Conservation (phyloP, 805 yeast genomes). For the Yarrowia sp. region DNA sequence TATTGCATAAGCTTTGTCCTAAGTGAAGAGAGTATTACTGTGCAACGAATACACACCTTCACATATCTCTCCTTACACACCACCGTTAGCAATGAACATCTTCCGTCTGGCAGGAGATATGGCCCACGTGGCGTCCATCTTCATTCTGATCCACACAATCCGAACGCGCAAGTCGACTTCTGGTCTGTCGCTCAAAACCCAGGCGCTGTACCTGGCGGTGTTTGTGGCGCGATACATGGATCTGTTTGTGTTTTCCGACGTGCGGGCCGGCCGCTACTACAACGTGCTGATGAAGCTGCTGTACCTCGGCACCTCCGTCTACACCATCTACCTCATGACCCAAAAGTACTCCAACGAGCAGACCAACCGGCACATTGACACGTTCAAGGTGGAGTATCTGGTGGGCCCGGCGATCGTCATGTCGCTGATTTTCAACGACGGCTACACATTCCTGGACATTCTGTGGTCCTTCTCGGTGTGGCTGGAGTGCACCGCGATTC, state of each 20-base stretch:
- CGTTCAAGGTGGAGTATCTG: conserved; percentile 76
- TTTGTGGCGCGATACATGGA: conserved; percentile 77
- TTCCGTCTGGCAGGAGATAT: conserved; percentile 64
- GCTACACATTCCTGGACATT: conserved; percentile 62
- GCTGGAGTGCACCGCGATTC: conserved; percentile 89
- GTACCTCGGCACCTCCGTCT: conserved; percentile 75
- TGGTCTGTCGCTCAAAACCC: conserved; percentile 91
- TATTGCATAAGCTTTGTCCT: conserved; percentile 3
- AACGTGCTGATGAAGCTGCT: conserved; percentile 81
- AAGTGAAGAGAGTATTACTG: too few relatives aligned
- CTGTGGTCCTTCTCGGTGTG: conserved; percentile 90
- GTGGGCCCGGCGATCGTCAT: conserved; percentile 65
- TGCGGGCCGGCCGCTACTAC: conserved; percentile 52
- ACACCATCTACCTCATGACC: conserved; percentile 76
- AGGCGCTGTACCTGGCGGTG: conserved; percentile 75
- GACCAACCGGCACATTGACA: conserved; percentile 66
- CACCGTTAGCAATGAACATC: conserved; percentile 37
- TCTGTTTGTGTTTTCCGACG: conserved; percentile 57
- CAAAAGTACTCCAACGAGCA: conserved; percentile 62
- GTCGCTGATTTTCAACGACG: conserved; percentile 69
- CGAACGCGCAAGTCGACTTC: conserved; percentile 66
- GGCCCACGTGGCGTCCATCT: conserved; percentile 80
- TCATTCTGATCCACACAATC: conserved; percentile 77
- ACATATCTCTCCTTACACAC: too few relatives aligned
- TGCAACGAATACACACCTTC: too few relatives aligned